Conservation (phyloP, 352 stramenopile genomes). For the Albugo laibachii region DNA sequence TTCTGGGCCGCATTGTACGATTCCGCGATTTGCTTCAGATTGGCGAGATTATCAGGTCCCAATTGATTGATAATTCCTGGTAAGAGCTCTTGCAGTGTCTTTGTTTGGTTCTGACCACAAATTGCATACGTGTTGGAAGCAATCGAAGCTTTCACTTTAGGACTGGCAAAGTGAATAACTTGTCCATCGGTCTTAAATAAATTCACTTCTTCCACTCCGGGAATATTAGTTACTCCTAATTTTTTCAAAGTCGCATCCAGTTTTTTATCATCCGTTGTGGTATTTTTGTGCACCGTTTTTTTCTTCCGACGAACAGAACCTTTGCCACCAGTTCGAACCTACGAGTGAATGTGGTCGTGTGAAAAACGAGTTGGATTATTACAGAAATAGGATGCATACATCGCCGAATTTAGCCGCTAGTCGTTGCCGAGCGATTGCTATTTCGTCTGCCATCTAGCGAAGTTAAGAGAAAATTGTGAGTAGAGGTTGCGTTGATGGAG, state of each 20-base stretch:
- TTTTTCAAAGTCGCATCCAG: conserved; percentile 94
- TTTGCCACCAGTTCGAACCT: conserved; percentile 89
- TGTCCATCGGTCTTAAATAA: conserved; percentile 98
- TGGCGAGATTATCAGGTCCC: conserved; percentile 91
- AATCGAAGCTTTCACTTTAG: conserved; percentile 97
- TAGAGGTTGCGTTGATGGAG: too few relatives aligned
- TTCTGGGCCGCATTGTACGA: conserved; percentile 68
- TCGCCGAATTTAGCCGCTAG: conserved; percentile 74
- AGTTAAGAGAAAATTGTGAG: too few relatives aligned
- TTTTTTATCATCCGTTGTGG: conserved; percentile 94
- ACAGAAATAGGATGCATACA: conserved; percentile 8
- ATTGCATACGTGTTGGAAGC: conserved; percentile 97
- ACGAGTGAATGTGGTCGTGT: background rate
- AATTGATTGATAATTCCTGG: conserved; percentile 98
- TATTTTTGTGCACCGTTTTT: conserved; percentile 85
- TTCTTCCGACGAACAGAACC: conserved; percentile 92
- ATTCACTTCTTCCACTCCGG: conserved; percentile 98
- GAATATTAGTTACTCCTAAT: conserved; percentile 94
- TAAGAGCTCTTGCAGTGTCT: conserved; percentile 94
- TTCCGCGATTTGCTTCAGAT: conserved; percentile 89
- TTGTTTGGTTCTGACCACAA: conserved; percentile 87
- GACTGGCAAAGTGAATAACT: conserved; percentile 95
- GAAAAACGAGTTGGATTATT: background rate
- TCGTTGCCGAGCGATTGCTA: conserved; percentile 72
- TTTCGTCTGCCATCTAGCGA: conserved; percentile 71